Base-by-base conservation (phyloP, 2,329 filamentous ascomycete species). In the Blastomyces silverae region DNA sequence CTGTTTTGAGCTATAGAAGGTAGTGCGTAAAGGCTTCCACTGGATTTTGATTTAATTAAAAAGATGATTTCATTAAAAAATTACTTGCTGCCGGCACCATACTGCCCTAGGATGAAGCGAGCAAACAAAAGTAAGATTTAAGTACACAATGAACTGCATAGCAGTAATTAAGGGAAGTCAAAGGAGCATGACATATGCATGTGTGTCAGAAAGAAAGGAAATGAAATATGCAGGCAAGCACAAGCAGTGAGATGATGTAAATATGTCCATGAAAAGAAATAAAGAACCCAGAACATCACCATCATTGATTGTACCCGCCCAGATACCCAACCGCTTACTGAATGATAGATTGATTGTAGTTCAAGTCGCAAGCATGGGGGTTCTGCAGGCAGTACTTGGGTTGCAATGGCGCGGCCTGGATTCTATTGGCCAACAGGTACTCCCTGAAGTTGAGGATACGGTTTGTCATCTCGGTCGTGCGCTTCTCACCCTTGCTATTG, bases 391-490 rank as follows among this genome's bases (percentile, higher is more conserved):
- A 86, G 70, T 84, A 85, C 75, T 84, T 85, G 13, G 84, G 82
- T 72, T 84, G 79, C 63, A 85, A 67, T 2, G 80, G 79, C 25
- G 79, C 71, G 13, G 83, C 84, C 67, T 75, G 73, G 0, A 85
- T 76, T 2, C 82, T 82, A 67, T 80, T 83, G 0, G 82, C 82
- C 61, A 85, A 79, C 7, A 86, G 75, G 67, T 85, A 85, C 74
- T 86, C 84, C 50, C 84, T 78, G 75, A 85, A 85, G 71, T 86
- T 86, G 13, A 85, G 70, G 61, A 86, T 81, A 5, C 84, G 77
- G 74, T 84, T 82, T 11, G 83, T 85, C 67, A 85, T 72, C 66
- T 78, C 70, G 2, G 81, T 84, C 0, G 81, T 83, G 17, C 82
- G 74, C 75, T 84, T 84, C 42, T 77, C 73, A 58, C 82, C 83